A percentile compares a stretch with the other conserved stretches of the same genome.
Evolutionary conservation across 164 flowering plant genomes (phyloP).

Genomic region (Umbilicus rupestris): DNA sequence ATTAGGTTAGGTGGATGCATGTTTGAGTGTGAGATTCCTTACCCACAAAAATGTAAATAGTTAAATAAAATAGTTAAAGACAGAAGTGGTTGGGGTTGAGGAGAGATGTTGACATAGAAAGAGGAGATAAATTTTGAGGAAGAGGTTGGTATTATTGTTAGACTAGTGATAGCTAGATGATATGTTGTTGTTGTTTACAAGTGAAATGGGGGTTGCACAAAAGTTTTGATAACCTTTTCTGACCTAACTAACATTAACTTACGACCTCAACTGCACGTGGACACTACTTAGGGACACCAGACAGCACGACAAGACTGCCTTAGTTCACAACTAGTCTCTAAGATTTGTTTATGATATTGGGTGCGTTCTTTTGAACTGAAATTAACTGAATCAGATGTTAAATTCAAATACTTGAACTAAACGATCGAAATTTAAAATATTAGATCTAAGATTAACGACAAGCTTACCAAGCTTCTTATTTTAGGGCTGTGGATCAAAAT

Average conservation of each 20-base stretch:
- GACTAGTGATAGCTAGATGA: slow-evolving; percentile 4
- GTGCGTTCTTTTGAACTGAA: too few species aligned
- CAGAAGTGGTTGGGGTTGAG: slow-evolving; percentile 5
- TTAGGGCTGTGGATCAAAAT: too few species aligned
- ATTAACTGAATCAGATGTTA: too few species aligned
- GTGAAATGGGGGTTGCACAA: not conserved
- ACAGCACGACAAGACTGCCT: not conserved
- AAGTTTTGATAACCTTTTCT: not conserved
- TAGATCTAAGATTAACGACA: too few species aligned
- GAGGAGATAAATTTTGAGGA: not conserved
- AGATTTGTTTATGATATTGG: too few species aligned
- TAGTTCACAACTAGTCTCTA: too few species aligned
- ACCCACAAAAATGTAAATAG: not conserved
- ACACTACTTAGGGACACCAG: not conserved
- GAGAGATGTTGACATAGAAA: not conserved
- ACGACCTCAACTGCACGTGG: slow-evolving; percentile 7
- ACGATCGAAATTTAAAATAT: too few species aligned
- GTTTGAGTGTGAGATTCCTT: not conserved
- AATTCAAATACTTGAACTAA: too few species aligned
- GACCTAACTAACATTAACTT: slow-evolving; percentile 7
- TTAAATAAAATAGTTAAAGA: not conserved
- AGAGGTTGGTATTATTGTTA: slow-evolving; percentile 5
- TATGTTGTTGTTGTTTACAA: slow-evolving; percentile 4
- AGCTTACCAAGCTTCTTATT: too few species aligned
- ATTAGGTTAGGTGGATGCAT: not conserved